Percentiles rank a stretch among this genome's conserved stretches.
Conservation (phyloP, 2,329 filamentous ascomycete genomes). For the Pseudocercospora fijiensis region DNA sequence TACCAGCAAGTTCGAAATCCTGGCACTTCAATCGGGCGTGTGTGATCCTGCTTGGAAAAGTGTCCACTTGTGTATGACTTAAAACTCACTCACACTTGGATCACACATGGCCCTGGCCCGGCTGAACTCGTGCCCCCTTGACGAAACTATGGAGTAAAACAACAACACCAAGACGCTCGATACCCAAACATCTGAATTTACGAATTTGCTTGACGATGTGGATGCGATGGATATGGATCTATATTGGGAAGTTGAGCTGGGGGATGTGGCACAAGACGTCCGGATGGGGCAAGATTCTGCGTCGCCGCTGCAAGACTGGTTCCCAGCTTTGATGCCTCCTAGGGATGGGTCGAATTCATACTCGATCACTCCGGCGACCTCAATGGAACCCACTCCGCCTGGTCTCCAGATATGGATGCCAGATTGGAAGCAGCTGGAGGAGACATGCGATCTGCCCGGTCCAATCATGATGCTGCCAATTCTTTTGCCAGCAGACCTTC, state of each 20-base stretch:
- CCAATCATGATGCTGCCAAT: background rate
- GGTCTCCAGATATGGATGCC: background rate
- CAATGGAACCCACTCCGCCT: background rate
- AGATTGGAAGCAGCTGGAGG: background rate
- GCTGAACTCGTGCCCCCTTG: background rate
- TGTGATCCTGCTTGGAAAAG: background rate
- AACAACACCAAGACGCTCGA: background rate
- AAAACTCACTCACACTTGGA: slow-evolving; percentile 6
- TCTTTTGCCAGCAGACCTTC: background rate
- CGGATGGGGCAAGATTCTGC: background rate
- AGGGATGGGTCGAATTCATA: background rate
- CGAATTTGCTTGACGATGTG: background rate
- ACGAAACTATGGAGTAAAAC: background rate
- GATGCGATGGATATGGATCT: background rate
- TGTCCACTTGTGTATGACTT: slow-evolving; percentile 8
- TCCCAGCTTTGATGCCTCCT: background rate
- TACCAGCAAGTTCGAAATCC: background rate
- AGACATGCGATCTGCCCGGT: background rate
- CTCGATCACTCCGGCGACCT: background rate
- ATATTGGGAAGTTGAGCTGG: background rate
- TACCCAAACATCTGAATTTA: background rate
- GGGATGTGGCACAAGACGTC: background rate
- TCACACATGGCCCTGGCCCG: slow-evolving; percentile 6
- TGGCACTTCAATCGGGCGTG: background rate
- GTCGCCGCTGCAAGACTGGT: background rate